These are phyloP conservation scores for Papiliotrema nemorosa DNA, from an alignment of 1,284 basidiomycete species.

Conservation along the genomic window DNA sequence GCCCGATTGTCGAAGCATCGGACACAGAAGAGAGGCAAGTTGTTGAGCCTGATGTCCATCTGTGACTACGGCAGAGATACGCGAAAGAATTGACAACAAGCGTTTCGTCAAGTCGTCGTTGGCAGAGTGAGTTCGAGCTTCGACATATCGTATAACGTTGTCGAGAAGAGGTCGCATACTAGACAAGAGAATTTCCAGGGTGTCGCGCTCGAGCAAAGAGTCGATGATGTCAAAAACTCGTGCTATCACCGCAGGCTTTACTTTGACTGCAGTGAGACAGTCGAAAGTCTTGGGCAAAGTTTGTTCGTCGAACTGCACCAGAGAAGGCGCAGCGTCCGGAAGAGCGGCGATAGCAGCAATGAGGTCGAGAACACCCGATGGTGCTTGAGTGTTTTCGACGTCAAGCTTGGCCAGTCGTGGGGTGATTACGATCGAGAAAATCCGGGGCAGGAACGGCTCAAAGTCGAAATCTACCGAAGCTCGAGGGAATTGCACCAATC, in stretches of 20 bases:
- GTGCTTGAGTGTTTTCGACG: conserved; percentile 85
- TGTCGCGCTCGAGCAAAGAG: conserved; percentile 57
- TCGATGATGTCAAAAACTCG: conserved; percentile 86
- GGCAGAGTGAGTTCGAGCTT: conserved; percentile 53
- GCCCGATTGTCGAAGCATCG: conserved; percentile 72
- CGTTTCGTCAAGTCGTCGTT: conserved; percentile 74
- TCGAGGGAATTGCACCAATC: conserved; percentile 84
- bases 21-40: conserved; percentile 71
- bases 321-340: conserved; percentile 58
- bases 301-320: conserved; percentile 67
- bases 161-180: conserved; percentile 72
- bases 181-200: conserved; percentile 61
- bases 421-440: conserved; percentile 72
- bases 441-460: conserved; percentile 62
- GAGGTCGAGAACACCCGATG: conserved; percentile 83
- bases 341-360: conserved; percentile 74
- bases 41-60: conserved; percentile 69
- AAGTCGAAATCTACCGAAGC: conserved; percentile 70
- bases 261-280: conserved; percentile 74
- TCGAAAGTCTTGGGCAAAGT: conserved; percentile 75
- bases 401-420: conserved; percentile 74
- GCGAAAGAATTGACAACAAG: conserved; percentile 75
- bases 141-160: conserved; percentile 69
- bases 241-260: conserved; percentile 79
- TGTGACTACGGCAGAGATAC: conserved; percentile 70